Conservation (phyloP, 495 filamentous ascomycete species). For the Thozetella sp. region DNA sequence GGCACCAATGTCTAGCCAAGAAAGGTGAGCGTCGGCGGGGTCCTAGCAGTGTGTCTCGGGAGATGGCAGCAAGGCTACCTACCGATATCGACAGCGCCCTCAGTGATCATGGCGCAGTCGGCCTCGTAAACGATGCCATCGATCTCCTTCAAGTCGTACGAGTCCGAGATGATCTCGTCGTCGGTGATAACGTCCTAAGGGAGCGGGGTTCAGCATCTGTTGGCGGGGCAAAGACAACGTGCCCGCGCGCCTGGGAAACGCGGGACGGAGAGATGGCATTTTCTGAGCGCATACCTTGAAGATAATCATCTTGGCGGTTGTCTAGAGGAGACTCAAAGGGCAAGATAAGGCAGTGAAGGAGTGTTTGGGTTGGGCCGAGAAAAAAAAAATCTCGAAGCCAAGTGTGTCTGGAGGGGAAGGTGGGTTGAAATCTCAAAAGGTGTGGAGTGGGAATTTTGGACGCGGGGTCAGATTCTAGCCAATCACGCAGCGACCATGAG, state of each 20-base stretch:
- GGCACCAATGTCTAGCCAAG: slow-evolving; percentile 78
- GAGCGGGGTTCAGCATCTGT: slow-evolving; percentile 4
- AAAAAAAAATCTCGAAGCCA: slow-evolving; percentile 11
- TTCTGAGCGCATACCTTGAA: slow-evolving; percentile 65
- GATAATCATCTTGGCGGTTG: slow-evolving; percentile 78
- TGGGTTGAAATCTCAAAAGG: slow-evolving; percentile 18
- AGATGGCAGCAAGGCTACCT: slow-evolving; percentile 29
- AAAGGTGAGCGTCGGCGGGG: slow-evolving; percentile 1
- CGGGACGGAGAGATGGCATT: not conserved
- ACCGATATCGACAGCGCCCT: slow-evolving; percentile 75
- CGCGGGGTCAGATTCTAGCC: not conserved
- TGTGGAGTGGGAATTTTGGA: slow-evolving; percentile 22
- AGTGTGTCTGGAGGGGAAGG: slow-evolving; percentile 5
- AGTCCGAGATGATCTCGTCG: slow-evolving; percentile 96
- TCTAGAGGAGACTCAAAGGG: slow-evolving; percentile 7
- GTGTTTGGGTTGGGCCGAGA: slow-evolving; percentile 10
- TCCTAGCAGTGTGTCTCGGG: not conserved
- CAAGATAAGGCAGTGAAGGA: slow-evolving; percentile 15
- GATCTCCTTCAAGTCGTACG: slow-evolving; percentile 75
- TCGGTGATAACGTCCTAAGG: slow-evolving; percentile 82
- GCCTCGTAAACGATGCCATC: slow-evolving; percentile 82
- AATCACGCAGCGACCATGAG: not conserved
- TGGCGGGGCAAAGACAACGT: slow-evolving; percentile 10
- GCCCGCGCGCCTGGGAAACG: not conserved
- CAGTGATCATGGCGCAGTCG: slow-evolving; percentile 85